These are phyloP conservation scores for Crithidia bombi DNA, from an alignment of 208 protist species.

Conservation along the genomic window DNA sequence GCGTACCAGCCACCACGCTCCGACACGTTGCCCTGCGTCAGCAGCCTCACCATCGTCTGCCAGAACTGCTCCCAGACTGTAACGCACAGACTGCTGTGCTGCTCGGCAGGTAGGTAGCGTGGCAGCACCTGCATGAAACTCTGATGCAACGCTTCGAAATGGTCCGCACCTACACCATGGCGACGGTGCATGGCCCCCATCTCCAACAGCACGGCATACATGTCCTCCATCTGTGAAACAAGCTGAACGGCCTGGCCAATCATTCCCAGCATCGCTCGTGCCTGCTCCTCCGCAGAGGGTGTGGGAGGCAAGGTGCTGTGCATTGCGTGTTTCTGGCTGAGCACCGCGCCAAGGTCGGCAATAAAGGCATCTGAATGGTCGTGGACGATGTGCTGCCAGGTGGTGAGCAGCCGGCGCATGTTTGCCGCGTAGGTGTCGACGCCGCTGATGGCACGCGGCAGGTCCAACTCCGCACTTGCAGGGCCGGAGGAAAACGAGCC, in stretches of 20 bases:
- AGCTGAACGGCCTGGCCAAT: background rate
- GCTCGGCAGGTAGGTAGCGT: background rate
- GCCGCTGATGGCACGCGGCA: slow-evolving; percentile 9
- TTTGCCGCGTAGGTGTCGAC: slow-evolving; percentile 7
- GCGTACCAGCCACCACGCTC: slow-evolving; percentile 15
- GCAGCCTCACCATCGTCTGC: slow-evolving; percentile 7
- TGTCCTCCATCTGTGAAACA: slow-evolving; percentile 8
- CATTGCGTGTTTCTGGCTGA: background rate
- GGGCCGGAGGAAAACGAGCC: background rate
- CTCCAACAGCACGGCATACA: slow-evolving; percentile 8
- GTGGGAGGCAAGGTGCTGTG: background rate
- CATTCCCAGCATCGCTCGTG: background rate
- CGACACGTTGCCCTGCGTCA: background rate
- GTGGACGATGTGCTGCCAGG: slow-evolving; percentile 7
- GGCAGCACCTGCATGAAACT: slow-evolving; percentile 15
- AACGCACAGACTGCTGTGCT: background rate
- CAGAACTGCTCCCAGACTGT: slow-evolving; percentile 10
- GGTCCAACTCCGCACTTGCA: background rate
- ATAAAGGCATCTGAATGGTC: background rate
- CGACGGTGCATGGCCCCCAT: slow-evolving; percentile 25
- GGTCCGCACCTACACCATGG: slow-evolving; percentile 3
- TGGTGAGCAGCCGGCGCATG: slow-evolving; percentile 1
- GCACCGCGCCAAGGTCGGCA: background rate
- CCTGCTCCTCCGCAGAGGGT: background rate
- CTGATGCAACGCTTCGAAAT: slow-evolving; percentile 25